These are phyloP conservation scores for Amanita muscaria DNA, from an alignment of 768 basidiomycete genomes.

Conservation along the genomic window DNA sequence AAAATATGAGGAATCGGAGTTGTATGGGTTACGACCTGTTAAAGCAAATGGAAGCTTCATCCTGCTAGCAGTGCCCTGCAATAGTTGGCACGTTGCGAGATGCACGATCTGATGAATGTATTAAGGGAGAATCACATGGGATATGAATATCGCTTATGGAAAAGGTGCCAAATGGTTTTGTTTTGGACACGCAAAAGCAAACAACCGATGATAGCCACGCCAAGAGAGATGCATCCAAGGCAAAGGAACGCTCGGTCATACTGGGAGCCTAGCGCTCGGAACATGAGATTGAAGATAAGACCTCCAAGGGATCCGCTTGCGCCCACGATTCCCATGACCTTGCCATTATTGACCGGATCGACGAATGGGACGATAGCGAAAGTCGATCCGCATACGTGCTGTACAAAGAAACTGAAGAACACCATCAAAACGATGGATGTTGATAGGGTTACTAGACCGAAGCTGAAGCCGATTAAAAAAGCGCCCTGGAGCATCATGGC, in stretches of 20 bases:
- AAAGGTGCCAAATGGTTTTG: background rate
- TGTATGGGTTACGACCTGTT: no score
- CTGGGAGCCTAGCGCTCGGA: background rate
- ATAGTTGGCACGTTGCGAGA: no score
- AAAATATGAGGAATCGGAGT: no score
- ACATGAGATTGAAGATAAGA: slow-evolving; percentile 3
- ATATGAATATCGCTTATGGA: no score
- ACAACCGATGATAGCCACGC: background rate
- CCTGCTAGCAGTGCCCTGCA: no score
- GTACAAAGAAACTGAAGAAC: slow-evolving; percentile 5
- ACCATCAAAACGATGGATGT: slow-evolving; percentile 4
- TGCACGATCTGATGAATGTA: no score
- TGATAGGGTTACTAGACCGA: background rate
- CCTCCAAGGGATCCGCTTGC: slow-evolving; percentile 1
- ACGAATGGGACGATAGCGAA: slow-evolving; percentile 4
- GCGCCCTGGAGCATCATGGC: slow-evolving; percentile 1
- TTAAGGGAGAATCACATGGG: no score
- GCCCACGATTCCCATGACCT: slow-evolving; percentile 4
- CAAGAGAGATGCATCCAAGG: slow-evolving; percentile 2
- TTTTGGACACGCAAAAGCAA: background rate
- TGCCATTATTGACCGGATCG: slow-evolving; percentile 5
- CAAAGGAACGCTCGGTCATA: slow-evolving; percentile 2
- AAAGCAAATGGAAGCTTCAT: no score
- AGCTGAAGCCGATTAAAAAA: slow-evolving; percentile 3
- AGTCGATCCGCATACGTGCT: slow-evolving; percentile 1